Percentiles rank a stretch among this genome's conserved stretches.
Evolutionary conservation across 768 basidiomycete genomes (phyloP).

Genomic region (Russula olivacea): DNA sequence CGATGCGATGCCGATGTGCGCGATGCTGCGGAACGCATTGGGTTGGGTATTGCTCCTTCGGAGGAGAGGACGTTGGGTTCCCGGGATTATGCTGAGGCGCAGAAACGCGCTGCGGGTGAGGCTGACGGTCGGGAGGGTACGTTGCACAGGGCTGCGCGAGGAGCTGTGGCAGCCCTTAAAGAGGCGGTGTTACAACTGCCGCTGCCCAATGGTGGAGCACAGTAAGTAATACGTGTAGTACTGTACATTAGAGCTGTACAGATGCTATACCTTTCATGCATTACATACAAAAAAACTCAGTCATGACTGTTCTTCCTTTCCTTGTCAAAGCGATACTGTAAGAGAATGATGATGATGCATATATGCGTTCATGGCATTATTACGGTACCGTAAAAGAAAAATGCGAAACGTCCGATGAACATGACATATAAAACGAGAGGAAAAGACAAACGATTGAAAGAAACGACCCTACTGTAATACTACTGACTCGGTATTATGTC

Average conservation of each 20-base stretch:
- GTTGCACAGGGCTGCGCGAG: conserved; percentile 12
- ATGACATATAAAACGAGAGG: background rate
- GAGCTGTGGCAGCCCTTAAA: background rate
- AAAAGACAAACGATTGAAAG: background rate
- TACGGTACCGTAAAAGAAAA: background rate
- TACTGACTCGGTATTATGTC: background rate
- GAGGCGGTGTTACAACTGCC: background rate
- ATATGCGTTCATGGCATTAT: background rate
- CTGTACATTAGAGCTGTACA: background rate
- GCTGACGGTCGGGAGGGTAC: background rate
- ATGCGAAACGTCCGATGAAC: background rate
- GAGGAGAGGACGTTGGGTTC: background rate
- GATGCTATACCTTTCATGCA: background rate
- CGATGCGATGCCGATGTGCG: conserved; percentile 19
- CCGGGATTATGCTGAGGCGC: background rate
- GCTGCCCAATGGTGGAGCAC: background rate
- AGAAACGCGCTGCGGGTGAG: background rate
- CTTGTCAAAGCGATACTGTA: too few species aligned
- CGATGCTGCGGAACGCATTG: conserved; percentile 4
- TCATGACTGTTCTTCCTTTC: too few species aligned
- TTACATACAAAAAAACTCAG: too few species aligned
- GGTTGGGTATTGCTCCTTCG: conserved; percentile 4
- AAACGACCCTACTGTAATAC: background rate
- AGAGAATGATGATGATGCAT: background rate
- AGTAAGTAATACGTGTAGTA: background rate